Conservation (phyloP, 179 eudicot genomes). For the Silene coronaria region DNA sequence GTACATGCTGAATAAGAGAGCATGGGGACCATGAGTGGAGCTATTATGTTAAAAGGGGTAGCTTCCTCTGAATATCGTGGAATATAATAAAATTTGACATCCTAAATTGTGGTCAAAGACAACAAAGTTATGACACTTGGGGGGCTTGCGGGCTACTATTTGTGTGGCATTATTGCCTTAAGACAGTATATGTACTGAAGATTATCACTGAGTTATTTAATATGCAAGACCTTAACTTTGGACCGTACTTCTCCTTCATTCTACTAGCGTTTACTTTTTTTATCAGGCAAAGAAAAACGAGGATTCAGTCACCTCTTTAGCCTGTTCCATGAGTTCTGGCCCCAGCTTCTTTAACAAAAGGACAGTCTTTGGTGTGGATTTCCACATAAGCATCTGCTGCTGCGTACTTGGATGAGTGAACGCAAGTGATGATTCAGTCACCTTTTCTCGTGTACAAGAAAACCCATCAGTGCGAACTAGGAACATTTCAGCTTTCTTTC, state of each 20-base stretch:
- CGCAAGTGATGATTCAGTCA: slow-evolving; percentile 93
- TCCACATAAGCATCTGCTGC: slow-evolving; percentile 99
- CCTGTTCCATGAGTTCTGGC: slow-evolving; percentile 87
- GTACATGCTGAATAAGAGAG: background rate
- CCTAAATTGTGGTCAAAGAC: background rate
- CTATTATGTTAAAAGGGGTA: background rate
- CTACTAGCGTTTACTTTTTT: background rate
- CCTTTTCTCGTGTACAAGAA: slow-evolving; percentile 92
- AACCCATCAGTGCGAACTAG: slow-evolving; percentile 95
- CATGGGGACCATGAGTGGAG: background rate
- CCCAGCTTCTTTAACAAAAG: slow-evolving; percentile 85
- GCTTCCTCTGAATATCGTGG: background rate
- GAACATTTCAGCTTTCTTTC: slow-evolving; percentile 97
- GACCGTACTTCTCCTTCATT: background rate
- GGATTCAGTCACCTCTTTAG: slow-evolving; percentile 67
- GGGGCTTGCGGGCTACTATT: background rate
- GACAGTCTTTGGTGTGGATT: slow-evolving; percentile 87
- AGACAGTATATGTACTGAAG: background rate
- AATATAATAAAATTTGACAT: background rate
- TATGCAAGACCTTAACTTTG: background rate
- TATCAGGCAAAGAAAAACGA: background rate
- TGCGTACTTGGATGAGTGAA: slow-evolving; percentile 99
- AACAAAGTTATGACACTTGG: background rate
- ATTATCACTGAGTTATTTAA: background rate
- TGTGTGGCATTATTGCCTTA: background rate